Conservation (phyloP, 2,329 filamentous ascomycete genomes). For the Arthrinium phaeospermum region DNA sequence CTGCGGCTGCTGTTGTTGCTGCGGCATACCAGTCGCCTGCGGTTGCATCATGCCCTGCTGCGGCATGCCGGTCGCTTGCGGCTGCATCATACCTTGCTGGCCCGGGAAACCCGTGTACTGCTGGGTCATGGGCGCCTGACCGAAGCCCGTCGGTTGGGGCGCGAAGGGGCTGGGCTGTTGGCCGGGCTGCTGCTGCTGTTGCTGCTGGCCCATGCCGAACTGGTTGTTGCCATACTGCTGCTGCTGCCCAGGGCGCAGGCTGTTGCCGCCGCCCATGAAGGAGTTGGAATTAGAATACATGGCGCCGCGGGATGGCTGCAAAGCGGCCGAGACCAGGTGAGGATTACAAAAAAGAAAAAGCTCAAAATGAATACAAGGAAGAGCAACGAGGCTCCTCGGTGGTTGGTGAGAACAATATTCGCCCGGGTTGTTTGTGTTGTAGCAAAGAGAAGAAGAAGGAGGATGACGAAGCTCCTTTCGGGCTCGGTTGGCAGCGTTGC, state of each 20-base stretch:
- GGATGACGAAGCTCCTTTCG: slow-evolving; percentile 31
- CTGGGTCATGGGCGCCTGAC: slow-evolving; percentile 59
- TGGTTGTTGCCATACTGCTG: slow-evolving; percentile 63
- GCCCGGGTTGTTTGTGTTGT: neutral
- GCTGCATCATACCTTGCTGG: slow-evolving; percentile 53
- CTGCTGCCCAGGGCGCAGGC: slow-evolving; percentile 71
- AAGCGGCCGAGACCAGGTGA: slow-evolving; percentile 4
- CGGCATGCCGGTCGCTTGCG: slow-evolving; percentile 60
- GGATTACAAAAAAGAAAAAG: neutral
- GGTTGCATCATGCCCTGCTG: slow-evolving; percentile 56
- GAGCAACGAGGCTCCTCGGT: slow-evolving; percentile 34
- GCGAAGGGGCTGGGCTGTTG: slow-evolving; percentile 62
- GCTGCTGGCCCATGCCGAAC: slow-evolving; percentile 43
- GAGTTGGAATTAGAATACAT: slow-evolving; percentile 95
- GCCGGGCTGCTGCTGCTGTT: slow-evolving; percentile 44
- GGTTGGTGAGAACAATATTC: slow-evolving; percentile 20
- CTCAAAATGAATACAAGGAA: slow-evolving; percentile 19
- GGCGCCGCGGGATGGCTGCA: slow-evolving; percentile 27
- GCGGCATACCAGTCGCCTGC: slow-evolving; percentile 60
- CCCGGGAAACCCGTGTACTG: slow-evolving; percentile 67
- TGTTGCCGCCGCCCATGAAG: slow-evolving; percentile 80
- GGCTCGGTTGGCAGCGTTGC: slow-evolving; percentile 4
- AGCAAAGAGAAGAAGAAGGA: neutral
- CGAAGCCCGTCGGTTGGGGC: slow-evolving; percentile 66
- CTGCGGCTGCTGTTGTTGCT: slow-evolving; percentile 69